Evolutionary conservation across 495 filamentous ascomycete genomes (phyloP), one percentile per base, ranked within the genome.

Genomic region (Choiromyces venosus): DNA sequence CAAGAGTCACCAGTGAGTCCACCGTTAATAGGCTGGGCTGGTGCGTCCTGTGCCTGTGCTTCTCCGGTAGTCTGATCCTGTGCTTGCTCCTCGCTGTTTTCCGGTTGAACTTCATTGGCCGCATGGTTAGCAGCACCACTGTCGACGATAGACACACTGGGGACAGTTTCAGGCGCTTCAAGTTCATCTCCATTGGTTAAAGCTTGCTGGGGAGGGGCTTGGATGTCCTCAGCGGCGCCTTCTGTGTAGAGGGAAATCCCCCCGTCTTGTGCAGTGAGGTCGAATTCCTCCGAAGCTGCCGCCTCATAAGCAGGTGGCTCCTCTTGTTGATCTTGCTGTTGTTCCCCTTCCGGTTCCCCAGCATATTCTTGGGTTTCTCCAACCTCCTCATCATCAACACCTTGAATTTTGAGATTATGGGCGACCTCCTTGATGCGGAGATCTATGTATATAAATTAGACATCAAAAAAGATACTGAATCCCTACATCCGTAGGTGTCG

Each of bases 351-450:
- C 5, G 52, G 4, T 16, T 79, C 76, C 10, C 16, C 37, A 37
- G 65, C 9, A 72, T 38, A 46, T 35, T 73, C 73, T 14, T 33
- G 52, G 7, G 42, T 19, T 44, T 74, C 39, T 64, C 33, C 52
- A 67, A 40, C 36, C 16, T 77, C 74, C 12, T 77, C 75, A 5
- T 77, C 74, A n/a, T 69, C 75, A 33, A 69, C 75, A 2, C 70
- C 66, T 44, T 37, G 39, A 40, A 79, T 38, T 14, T 68, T 71
- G 12, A 81, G 72, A 36, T 66, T 38, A 56, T 78, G 69, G 40
- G 79, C 76, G 12, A 79, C 73, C 64, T 81, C 80, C 70, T 81
- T 81, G 40, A 81, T 73, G 65, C 78, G 80, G 18, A 69, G 66
- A 39, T 71, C 80, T 81, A 21, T 68, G 25, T 10, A 37, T 69